Evolutionary conservation across 495 filamentous ascomycete species (phyloP), one percentile per base, ranked within the genome.

Genomic region (Wilcoxina mikolae): DNA sequence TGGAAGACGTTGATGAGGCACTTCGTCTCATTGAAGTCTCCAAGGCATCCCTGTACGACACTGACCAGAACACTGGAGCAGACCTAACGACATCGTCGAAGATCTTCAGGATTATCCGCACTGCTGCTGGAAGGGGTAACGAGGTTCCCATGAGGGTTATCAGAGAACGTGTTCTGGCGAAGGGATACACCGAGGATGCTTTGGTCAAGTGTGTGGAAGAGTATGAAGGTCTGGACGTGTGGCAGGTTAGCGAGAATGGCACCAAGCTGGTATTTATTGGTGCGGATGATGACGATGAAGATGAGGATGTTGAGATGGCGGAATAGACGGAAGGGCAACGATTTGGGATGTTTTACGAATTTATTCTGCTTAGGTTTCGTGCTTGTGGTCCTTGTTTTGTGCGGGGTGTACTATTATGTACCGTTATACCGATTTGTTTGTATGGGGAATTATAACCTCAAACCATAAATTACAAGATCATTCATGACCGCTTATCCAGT

Each of bases 131-230:
- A 54, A 82, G 78, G 56, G 87, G 87, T 22, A 82, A 85, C 3
- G 87, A 93, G 69, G 68, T 98, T 58, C 90, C 82, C 68, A 74
- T 98, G 73, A 74, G 82, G 56, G 83, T 83, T 67, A 84, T 98
- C 31, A 75, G 87, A 60, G 88, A 96, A 65, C 67, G 91, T 39
- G 87, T 96, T 25, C 74, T 96, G 58, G 91, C 87, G 25, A 95
- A 94, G 75, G 93, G 93, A 7, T 98, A 96, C 62, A 96, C 93
- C 3, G 83, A 87, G 59, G 84, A 94, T 70, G 88, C 96, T 66
- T 84, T 94, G 69, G 75, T 80, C 48, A 77, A 77, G 57, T 83
- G 87, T 33, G 74, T 98, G 60, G 82, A 90, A 52, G 91, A 96
- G 72, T 98, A 98, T 69, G 79, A 84, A 4, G 73, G 78, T 56